Base-by-base conservation (phyloP, 2,329 filamentous ascomycete species). In the Elsinoe arachidis region DNA sequence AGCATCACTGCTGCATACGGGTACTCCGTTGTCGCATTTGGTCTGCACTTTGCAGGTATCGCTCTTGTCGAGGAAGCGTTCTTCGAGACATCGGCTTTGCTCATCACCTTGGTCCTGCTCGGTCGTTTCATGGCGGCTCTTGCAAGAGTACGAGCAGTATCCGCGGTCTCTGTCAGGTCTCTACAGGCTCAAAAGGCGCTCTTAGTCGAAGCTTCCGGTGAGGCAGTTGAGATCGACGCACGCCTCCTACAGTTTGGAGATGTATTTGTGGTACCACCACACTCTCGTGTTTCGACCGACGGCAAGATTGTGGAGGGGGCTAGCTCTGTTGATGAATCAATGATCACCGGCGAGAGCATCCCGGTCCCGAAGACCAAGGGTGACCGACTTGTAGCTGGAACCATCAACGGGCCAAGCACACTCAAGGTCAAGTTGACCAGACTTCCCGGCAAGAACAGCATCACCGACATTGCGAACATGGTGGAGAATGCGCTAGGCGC, bases 311-410 rank as follows among this genome's bases (percentile, higher is more conserved):
- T 84, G 0, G 70, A 72, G 1, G 88, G 88, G 0, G 73, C 71
- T 0, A 84, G 81, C 0, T 86, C 88, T 59, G 76, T 90, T 0
- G 80, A 92, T 64, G 88, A 92, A 66, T 88, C 86, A 0, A 87
- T 89, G 82, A 69, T 92, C 7, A 92, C 88, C 0, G 88, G 88
- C 0, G 88, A 93, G 66, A 77, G 80, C 0, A 69, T 70, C 0
- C 82, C 81, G 0, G 78, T 88, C 0, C 74, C 75, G 3, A 91
- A 91, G 65, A 60, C 68, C 0, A 54, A 70, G 0, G 77, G 77
- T 0, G 80, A 78, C 1, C 49, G 63, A 0, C 76, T 90, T 1
- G 79, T 88, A 58, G 87, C 88, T 1, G 87, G 87, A 0, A 77
- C 78, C 0, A 70, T 87, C 15, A 78, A 79, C 15, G 80, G 82